A percentile compares a stretch with the other conserved stretches of the same genome.
These are phyloP conservation scores for Pseudonitzschia multistriata DNA, from an alignment of 108 stramenopile species.

Conservation along the genomic window DNA sequence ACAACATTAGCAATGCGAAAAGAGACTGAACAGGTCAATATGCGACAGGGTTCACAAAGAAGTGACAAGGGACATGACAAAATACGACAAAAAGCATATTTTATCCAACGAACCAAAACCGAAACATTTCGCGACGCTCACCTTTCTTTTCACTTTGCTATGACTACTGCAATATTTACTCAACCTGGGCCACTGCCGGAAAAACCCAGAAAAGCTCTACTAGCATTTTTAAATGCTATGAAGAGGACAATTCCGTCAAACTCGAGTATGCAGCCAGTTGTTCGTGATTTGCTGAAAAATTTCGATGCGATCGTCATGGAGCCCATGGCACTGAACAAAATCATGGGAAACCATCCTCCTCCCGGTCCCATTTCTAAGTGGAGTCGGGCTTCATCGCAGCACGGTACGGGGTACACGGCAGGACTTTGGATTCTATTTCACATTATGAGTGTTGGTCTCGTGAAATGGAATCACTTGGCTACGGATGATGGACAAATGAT, in stretches of 20 bases:
- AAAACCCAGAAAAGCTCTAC: constrained; percentile 6
- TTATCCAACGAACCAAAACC: constrained; percentile 41
- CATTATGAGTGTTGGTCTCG: constrained; percentile 59
- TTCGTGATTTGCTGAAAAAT: constrained; percentile 18
- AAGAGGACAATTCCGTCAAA: constrained; percentile 19
- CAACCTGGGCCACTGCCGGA: constrained; percentile 11
- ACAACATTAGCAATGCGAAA: constrained; percentile 1
- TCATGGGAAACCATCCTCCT: constrained; percentile 22
- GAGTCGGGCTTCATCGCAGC: constrained; percentile 36
- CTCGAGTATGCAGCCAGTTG: constrained; percentile 15
- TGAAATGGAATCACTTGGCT: constrained; percentile 58
- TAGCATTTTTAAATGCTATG: constrained; percentile 22
- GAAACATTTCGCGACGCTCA: constrained; percentile 58
- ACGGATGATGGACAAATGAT: constrained; percentile 43
- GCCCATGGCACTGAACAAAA: constrained; percentile 22
- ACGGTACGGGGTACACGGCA: constrained; percentile 52
- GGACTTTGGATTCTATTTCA: constrained; percentile 77
- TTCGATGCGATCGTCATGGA: constrained; percentile 1
- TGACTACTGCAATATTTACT: constrained; percentile 50
- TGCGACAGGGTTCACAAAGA: not conserved
- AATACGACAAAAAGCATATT: constrained; percentile 21
- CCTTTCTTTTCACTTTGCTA: constrained; percentile 62
- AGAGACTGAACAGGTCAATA: too few relatives aligned
- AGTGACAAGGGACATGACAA: not conserved
- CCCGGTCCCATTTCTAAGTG: constrained; percentile 24